phyloP scores from a whole-genome alignment of 73 alveolate species.

The Paramecium caudatum region DNA sequence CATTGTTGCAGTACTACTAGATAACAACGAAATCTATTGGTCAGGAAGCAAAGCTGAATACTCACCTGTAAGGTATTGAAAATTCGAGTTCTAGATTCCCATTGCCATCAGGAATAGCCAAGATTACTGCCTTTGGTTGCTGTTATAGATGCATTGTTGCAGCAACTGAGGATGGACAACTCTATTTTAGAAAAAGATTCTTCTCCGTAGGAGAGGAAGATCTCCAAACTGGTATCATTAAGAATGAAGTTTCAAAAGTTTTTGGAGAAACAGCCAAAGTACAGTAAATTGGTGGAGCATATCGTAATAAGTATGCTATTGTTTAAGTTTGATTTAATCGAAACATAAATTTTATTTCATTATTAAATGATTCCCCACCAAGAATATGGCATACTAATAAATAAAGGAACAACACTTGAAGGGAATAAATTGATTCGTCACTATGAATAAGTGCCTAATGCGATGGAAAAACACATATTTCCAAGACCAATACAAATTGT shows the following conservation, averaged over 20 bases:
- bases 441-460: conserved; percentile 8
- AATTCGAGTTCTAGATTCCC: conserved; percentile 36
- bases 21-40: conserved; percentile 68
- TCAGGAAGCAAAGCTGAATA: conserved; percentile 71
- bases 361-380: conserved; percentile 3
- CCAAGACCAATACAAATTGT: conserved; percentile 33
- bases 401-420: neutral
- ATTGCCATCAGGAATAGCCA: conserved; percentile 54
- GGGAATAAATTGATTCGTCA: neutral
- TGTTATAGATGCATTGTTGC: conserved; percentile 69
- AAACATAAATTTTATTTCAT: conserved; percentile 28
- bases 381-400: neutral
- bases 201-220: conserved; percentile 23
- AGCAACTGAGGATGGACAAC: conserved; percentile 66
- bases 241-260: conserved; percentile 9
- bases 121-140: conserved; percentile 64
- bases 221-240: conserved; percentile 66
- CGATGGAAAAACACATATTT: conserved; percentile 8
- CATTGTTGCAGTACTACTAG: conserved; percentile 58
- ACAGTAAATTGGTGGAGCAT: conserved; percentile 69
- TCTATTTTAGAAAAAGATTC: conserved; percentile 70
- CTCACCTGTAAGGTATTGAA: conserved; percentile 64
- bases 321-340: conserved; percentile 58
- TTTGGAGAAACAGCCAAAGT: conserved; percentile 49
- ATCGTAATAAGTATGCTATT: conserved; percentile 71